These are phyloP conservation scores for Moesziomyces globuligerus DNA, from an alignment of 1,284 basidiomycete species.

Conservation along the genomic window DNA sequence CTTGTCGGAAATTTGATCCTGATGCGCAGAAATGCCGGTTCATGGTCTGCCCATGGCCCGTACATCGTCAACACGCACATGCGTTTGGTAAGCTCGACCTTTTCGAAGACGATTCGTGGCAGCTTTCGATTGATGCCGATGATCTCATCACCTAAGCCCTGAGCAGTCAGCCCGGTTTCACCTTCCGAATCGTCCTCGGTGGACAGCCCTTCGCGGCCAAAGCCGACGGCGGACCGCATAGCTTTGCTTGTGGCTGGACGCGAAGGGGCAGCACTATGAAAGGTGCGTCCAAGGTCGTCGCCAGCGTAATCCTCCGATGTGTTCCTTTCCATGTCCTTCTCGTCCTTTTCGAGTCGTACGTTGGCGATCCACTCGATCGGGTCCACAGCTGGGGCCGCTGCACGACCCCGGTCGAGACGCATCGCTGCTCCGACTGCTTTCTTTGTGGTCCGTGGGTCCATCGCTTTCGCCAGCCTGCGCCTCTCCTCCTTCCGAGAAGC, in stretches of 20 bases:
- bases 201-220: slow-evolving; percentile 18
- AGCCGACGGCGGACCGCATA: slow-evolving; percentile 7
- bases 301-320: slow-evolving; percentile 21
- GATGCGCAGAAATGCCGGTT: slow-evolving; percentile 59
- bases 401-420: slow-evolving; percentile 37
- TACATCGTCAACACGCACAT: slow-evolving; percentile 57
- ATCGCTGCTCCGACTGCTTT: slow-evolving; percentile 39
- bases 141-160: slow-evolving; percentile 54
- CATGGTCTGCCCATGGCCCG: slow-evolving; percentile 61
- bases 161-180: slow-evolving; percentile 29
- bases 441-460: slow-evolving; percentile 6
- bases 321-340: slow-evolving; percentile 15
- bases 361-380: slow-evolving; percentile 57
- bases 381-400: slow-evolving; percentile 39
- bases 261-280: slow-evolving; percentile 5
- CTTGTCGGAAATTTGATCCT: slow-evolving; percentile 52
- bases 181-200: slow-evolving; percentile 39
- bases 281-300: slow-evolving; percentile 19
- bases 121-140: slow-evolving; percentile 53
- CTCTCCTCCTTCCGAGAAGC: slow-evolving; percentile 16
- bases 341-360: slow-evolving; percentile 43
- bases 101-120: slow-evolving; percentile 53
- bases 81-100: slow-evolving; percentile 57
- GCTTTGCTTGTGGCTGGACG: slow-evolving; percentile 17
- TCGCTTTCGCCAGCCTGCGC: slow-evolving; percentile 12